phyloP scores from a whole-genome alignment of 768 basidiomycete genomes.

The Leccinum fibrillosum region DNA sequence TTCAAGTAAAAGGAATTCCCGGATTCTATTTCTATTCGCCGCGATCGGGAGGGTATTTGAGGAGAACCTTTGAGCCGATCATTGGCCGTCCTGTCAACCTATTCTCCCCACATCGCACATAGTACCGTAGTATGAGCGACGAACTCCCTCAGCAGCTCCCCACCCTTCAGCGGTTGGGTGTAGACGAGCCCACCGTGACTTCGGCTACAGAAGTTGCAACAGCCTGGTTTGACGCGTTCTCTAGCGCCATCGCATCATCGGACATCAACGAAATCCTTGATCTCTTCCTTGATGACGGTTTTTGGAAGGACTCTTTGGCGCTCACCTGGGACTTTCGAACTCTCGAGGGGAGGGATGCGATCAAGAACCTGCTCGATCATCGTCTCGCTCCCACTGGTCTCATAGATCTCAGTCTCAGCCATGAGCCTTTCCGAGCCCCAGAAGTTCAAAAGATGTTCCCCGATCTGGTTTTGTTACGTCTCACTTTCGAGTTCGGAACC shows the following conservation, averaged over 20 bases:
- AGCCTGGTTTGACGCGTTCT: constrained; percentile 25
- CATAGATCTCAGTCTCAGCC: constrained; percentile 16
- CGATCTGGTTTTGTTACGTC: constrained; percentile 57
- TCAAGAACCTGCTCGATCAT: constrained; percentile 39
- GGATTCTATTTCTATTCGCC: background rate
- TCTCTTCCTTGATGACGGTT: constrained; percentile 29
- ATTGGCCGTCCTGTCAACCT: background rate
- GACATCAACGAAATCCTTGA: constrained; percentile 18
- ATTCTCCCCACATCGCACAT: background rate
- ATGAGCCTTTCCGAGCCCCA: constrained; percentile 24
- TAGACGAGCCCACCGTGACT: constrained; percentile 17
- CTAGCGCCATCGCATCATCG: constrained; percentile 17
- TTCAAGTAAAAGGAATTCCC: too few relatives aligned
- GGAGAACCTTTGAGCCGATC: background rate
- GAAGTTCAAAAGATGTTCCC: constrained; percentile 41
- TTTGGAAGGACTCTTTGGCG: constrained; percentile 53
- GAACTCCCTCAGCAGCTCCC: constrained; percentile 27
- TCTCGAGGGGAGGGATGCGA: constrained; percentile 37
- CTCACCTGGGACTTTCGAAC: constrained; percentile 58
- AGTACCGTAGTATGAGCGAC: constrained; percentile 16
- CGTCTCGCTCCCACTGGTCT: constrained; percentile 31
- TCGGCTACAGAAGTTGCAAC: constrained; percentile 23
- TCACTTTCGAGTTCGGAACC: constrained; percentile 53
- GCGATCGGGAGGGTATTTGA: background rate
- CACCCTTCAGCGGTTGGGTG: constrained; percentile 27